Base-by-base conservation (phyloP, 345 rosid genomes). In the Odontarrhena argentea region DNA sequence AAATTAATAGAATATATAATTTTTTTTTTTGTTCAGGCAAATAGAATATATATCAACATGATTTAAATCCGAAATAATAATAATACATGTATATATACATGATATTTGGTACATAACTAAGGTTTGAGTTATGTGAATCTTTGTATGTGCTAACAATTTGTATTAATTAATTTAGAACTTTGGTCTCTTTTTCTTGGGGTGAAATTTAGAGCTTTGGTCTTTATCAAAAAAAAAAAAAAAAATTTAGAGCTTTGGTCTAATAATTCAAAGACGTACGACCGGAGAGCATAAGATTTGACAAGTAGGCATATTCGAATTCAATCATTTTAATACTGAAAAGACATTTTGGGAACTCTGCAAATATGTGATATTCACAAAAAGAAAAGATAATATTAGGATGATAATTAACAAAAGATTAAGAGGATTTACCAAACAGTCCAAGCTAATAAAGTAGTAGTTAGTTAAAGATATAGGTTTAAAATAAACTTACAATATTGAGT, bases 341-440 rank as follows among this genome's bases (percentile, higher is more conserved):
- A 61, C 7, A 46, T 15, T 53, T 62, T 7, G 9, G 32, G 22
- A 55, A 46, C 28, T 37, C 11, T 9, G 22, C 22, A 18, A 18
- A 47, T 15, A 28, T 56, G n/a, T 48, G 53, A 41, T 40, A 55
- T 25, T 40, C 55, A 40, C 38, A 5, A 32, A 32, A 32, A 32
- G 6, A 32, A 32, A 8, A 8, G 41, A 30, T 8, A 45, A 13
- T 8, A 2, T 45, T 28, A 36, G 4, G 24, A 49, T 18, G 64
- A 18, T 55, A 28, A 55, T 55, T 47, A 18, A 14, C 42, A 36
- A 53, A 55, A 63, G 50, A 3, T 55, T 38, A 71, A 71, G 63
- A 71, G 37, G 75, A 71, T 55, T 26, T 1, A 55, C n/a, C 68
- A 63, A 46, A 63, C 22, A 18, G 22, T 18, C 22, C 22, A 18